phyloP scores from a whole-genome alignment of 1,284 basidiomycete genomes.

The Schizophyllum amplum region DNA sequence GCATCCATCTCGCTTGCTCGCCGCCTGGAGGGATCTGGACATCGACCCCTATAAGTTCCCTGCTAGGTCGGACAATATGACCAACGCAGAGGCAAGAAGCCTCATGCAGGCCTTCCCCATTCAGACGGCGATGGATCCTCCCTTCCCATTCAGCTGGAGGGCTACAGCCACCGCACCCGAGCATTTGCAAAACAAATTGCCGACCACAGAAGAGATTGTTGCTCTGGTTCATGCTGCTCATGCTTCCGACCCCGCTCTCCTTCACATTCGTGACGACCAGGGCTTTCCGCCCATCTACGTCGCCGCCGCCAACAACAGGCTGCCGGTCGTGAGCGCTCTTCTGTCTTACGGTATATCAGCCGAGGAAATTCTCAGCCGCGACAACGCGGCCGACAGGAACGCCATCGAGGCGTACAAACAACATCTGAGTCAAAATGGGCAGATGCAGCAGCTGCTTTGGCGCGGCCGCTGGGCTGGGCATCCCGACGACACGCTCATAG shows the following conservation, averaged over 20 bases:
- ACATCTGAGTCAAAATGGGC: slow-evolving; percentile 2
- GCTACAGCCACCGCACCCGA: not conserved
- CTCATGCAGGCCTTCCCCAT: not conserved
- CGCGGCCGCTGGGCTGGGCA: not conserved
- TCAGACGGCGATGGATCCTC: not conserved
- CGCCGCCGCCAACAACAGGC: slow-evolving; percentile 3
- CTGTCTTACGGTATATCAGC: slow-evolving; percentile 3
- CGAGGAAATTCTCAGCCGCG: slow-evolving; percentile 6
- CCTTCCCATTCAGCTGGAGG: not conserved
- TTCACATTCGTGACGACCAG: slow-evolving; percentile 1
- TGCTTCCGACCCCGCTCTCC: slow-evolving; percentile 1
- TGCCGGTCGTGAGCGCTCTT: slow-evolving; percentile 3
- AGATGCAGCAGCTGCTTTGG: not conserved
- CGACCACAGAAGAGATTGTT: not conserved
- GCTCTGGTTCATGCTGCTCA: not conserved
- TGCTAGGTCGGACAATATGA: not conserved
- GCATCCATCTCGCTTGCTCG: slow-evolving; percentile 56
- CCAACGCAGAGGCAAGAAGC: not conserved
- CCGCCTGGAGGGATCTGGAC: slow-evolving; percentile 60
- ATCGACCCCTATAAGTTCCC: not conserved
- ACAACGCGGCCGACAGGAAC: slow-evolving; percentile 3
- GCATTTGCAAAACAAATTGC: not conserved
- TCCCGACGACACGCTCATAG: slow-evolving; percentile 1
- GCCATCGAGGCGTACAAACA: slow-evolving; percentile 6
- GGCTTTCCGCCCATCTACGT: slow-evolving; percentile 7